phyloP scores from a whole-genome alignment of 805 yeast species.

The Crinitomyces ghanaensis region DNA sequence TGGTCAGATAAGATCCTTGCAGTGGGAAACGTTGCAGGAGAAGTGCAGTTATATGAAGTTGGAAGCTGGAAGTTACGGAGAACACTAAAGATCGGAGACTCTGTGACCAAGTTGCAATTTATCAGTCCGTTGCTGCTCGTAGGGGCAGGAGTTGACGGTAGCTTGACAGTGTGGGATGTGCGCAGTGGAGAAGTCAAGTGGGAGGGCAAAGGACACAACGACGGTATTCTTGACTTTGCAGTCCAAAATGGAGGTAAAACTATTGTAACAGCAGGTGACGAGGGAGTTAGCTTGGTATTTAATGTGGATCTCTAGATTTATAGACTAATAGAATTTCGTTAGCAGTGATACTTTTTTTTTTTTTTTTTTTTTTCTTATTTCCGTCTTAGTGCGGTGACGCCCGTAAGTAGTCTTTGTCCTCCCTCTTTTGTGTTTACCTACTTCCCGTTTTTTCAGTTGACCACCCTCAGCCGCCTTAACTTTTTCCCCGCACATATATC shows the following conservation, averaged over 20 bases:
- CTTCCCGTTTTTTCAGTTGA: too few relatives aligned
- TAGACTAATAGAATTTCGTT: too few relatives aligned
- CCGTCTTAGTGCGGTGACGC: too few relatives aligned
- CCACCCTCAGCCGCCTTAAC: too few relatives aligned
- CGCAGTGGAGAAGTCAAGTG: constrained; percentile 71
- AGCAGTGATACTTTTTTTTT: too few relatives aligned
- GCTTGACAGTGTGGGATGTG: constrained; percentile 76
- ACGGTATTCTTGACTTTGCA: constrained; percentile 85
- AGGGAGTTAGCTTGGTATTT: constrained; percentile 79
- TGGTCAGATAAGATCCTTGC: constrained; percentile 79
- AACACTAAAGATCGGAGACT: constrained; percentile 58
- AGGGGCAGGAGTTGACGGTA: constrained; percentile 77
- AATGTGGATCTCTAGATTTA: too few relatives aligned
- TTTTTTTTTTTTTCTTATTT: too few relatives aligned
- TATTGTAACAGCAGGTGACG: constrained; percentile 90
- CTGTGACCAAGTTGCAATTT: constrained; percentile 72
- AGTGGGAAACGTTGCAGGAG: constrained; percentile 82
- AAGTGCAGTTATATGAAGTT: constrained; percentile 69
- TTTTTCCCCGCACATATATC: too few relatives aligned
- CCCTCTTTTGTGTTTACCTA: too few relatives aligned
- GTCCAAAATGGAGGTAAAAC: constrained; percentile 53
- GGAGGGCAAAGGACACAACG: constrained; percentile 82
- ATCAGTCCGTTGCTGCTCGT: constrained; percentile 43
- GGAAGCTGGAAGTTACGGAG: constrained; percentile 79
- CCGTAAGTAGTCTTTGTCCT: too few relatives aligned